These are phyloP conservation scores for Lecanicillium sp. DNA, from an alignment of 2,329 filamentous ascomycete genomes.

Conservation along the genomic window DNA sequence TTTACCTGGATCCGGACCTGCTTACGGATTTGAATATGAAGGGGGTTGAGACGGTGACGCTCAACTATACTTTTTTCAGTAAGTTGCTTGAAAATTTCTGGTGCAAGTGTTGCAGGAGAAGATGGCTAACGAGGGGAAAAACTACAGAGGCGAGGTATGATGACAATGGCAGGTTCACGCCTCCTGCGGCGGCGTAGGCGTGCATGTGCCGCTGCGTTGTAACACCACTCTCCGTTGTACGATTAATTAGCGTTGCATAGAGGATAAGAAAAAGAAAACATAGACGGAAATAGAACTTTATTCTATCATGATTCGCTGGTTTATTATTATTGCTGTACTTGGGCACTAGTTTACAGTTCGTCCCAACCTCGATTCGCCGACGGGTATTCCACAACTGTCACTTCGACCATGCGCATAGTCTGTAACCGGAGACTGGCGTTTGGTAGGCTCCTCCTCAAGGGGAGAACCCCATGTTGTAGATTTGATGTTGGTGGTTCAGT, in stretches of 20 bases:
- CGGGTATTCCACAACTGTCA: too few relatives aligned
- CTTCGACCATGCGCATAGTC: too few relatives aligned
- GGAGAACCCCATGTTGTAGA: too few relatives aligned
- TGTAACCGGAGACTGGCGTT: too few relatives aligned
- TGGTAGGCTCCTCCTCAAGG: too few relatives aligned
- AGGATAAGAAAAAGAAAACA: background rate
- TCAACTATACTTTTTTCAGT: slow-evolving; percentile 99
- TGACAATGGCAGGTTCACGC: slow-evolving; percentile 35
- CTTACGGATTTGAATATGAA: slow-evolving; percentile 88
- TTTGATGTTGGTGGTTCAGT: too few relatives aligned
- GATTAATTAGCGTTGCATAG: background rate
- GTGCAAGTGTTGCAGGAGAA: background rate
- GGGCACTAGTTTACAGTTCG: too few relatives aligned
- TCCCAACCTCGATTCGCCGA: too few relatives aligned
- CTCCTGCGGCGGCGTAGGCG: slow-evolving; percentile 22
- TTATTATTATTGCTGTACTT: too few relatives aligned
- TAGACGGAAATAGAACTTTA: slow-evolving; percentile 3
- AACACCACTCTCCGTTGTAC: too few relatives aligned
- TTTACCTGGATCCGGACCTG: slow-evolving; percentile 96
- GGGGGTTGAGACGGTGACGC: slow-evolving; percentile 86
- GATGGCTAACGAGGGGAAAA: slow-evolving; percentile 24
- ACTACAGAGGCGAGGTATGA: slow-evolving; percentile 36
- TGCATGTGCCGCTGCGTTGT: background rate
- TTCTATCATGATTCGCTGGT: too few relatives aligned
- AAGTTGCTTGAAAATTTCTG: slow-evolving; percentile 31